Base-by-base conservation (phyloP, 179 eudicot genomes). In the Beta corolliflora region DNA sequence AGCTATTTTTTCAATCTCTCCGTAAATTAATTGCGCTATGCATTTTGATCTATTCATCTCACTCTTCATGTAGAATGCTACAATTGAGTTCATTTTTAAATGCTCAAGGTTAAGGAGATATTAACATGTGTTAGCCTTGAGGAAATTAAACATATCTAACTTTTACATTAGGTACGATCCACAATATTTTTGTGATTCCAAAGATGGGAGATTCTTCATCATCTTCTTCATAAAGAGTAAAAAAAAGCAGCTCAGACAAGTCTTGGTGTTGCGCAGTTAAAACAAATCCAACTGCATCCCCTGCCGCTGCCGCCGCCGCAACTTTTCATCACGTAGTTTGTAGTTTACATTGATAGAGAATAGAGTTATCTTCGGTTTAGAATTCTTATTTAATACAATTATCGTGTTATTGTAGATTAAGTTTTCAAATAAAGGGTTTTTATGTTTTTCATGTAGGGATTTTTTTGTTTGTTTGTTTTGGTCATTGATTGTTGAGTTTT, bases 201-300 rank as follows among this genome's bases (percentile, higher is more conserved):
- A 86, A 82, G 67, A 76, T 87, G 84, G 86, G 86, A 79, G 84
- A 31, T 50, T 55, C 77, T 0, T 83, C 90, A 0, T 78, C 87
- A 3, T 78, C 88, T 2, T 73, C 87, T 8, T 87, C 94, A 46
- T 88, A 78, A 81, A 87, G 83, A 83, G 83, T 10, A n/a, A 88
- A 83, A 71, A 88, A 84, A 79, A 72, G 72, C 60, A 53, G 79
- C 41, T 69, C 78, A 0, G 96, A 91, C 10, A 94, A 92, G 98
- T 2, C 92, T 94, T 70, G 97, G 98, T 44, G 97, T 94, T 86
- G 98, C 97, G 74, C 98, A 93, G 78, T 82, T 94, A 76, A 97
- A 94, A 85, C 92, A 91, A 88, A 87, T 90, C 79, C 84, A 90
- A 67, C 64, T 88, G 72, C 84, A 86, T 18, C 76, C 70, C 36